Evolutionary conservation across 257 asterid species (phyloP).

Genomic region (Prunella vulgaris): DNA sequence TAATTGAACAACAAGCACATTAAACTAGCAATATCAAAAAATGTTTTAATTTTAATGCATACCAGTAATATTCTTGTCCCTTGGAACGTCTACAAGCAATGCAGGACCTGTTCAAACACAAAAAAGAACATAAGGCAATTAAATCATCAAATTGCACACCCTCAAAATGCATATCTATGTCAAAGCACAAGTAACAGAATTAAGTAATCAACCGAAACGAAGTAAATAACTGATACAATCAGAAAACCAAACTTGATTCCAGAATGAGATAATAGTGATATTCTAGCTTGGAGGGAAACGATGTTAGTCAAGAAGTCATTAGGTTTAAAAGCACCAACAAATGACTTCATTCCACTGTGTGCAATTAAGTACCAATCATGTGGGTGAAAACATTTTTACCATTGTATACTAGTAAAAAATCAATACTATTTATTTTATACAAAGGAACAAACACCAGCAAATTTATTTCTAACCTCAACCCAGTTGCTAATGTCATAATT

Average conservation of each 20-base stretch:
- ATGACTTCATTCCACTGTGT: not conserved
- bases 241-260: not conserved
- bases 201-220: not conserved
- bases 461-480: not conserved
- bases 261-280: not conserved
- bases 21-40: not conserved
- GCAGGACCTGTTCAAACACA: conserved; percentile 65
- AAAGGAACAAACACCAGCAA: not conserved
- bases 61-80: conserved; percentile 88
- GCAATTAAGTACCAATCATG: not conserved
- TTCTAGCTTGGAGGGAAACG: not conserved
- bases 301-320: not conserved
- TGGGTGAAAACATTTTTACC: not conserved
- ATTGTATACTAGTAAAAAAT: not conserved
- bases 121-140: not conserved
- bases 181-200: conserved; percentile 6
- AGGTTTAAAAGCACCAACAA: not conserved
- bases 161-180: conserved; percentile 1
- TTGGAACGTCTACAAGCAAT: conserved; percentile 84
- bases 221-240: not conserved
- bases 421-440: not conserved
- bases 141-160: not conserved
- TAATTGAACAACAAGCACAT: not conserved
- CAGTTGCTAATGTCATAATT: conserved; percentile 1
- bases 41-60: conserved; percentile 11